These are phyloP conservation scores for Ascochyta rabiei DNA, from an alignment of 2,329 filamentous ascomycete species.

Conservation along the genomic window DNA sequence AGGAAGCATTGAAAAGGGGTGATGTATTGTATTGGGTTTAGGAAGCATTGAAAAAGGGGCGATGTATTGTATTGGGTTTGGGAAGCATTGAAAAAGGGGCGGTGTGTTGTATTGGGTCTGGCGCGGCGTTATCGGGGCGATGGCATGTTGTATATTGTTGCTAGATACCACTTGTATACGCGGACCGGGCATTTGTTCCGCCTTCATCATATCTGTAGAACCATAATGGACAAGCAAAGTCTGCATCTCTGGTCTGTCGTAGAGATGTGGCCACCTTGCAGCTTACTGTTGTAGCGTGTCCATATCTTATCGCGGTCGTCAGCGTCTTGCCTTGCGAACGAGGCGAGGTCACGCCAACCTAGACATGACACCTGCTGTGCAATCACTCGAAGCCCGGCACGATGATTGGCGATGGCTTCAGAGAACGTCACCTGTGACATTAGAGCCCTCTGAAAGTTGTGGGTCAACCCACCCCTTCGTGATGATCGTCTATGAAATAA, in stretches of 20 bases:
- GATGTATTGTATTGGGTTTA: not conserved
- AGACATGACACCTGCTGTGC: constrained; percentile 34
- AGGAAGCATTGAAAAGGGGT: not conserved
- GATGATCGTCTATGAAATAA: not conserved
- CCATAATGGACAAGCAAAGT: not conserved
- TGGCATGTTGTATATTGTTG: not conserved
- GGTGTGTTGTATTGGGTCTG: not conserved
- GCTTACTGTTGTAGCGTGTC: constrained; percentile 14
- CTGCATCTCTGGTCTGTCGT: no score
- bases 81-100: not conserved
- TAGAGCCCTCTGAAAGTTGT: constrained; percentile 38
- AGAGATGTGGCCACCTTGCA: no score
- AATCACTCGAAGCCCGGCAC: constrained; percentile 26
- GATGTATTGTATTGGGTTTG: not conserved
- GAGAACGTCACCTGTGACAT: constrained; percentile 24
- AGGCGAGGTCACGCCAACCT: constrained; percentile 45
- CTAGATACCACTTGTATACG: constrained; percentile 1
- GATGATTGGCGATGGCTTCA: constrained; percentile 31
- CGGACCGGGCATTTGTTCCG: not conserved
- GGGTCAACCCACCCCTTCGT: constrained; percentile 30
- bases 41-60: not conserved
- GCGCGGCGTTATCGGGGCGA: not conserved
- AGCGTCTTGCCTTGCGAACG: constrained; percentile 26
- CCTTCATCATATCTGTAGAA: not conserved
- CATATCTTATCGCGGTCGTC: constrained; percentile 25